phyloP scores from a whole-genome alignment of 2,329 filamentous ascomycete genomes.

The Diplodia seriata region DNA sequence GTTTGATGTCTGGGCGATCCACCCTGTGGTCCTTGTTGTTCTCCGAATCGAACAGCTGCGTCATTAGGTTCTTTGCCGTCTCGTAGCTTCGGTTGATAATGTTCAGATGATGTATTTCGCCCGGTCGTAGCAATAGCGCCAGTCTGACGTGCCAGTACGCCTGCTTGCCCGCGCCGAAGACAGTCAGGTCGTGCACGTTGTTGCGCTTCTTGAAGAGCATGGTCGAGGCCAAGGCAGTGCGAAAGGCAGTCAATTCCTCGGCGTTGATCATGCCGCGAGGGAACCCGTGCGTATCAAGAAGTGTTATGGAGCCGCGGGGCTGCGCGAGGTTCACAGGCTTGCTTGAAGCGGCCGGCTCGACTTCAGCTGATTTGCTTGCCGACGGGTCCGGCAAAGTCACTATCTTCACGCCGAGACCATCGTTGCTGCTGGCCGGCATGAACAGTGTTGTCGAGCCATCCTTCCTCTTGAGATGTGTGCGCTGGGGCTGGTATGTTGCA shows the following conservation, averaged over 20 bases:
- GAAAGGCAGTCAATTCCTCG: slow-evolving; percentile 72
- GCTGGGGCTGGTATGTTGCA: slow-evolving; percentile 66
- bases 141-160: slow-evolving; percentile 95
- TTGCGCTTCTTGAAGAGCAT: slow-evolving; percentile 69
- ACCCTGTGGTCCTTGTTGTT: slow-evolving; percentile 37
- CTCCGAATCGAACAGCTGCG: slow-evolving; percentile 60
- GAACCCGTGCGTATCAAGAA: slow-evolving; percentile 64
- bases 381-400: slow-evolving; percentile 53
- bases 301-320: slow-evolving; percentile 64
- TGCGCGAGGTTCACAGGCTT: slow-evolving; percentile 47
- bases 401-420: slow-evolving; percentile 69
- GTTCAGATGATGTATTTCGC: slow-evolving; percentile 78
- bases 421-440: slow-evolving; percentile 69
- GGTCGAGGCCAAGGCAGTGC: slow-evolving; percentile 69
- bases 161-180: slow-evolving; percentile 89
- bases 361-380: slow-evolving; percentile 1
- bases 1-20: slow-evolving; percentile 65
- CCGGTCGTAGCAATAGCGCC: slow-evolving; percentile 72
- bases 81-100: slow-evolving; percentile 80
- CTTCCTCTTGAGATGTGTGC: slow-evolving; percentile 65
- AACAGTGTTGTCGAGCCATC: slow-evolving; percentile 70
- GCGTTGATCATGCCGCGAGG: slow-evolving; percentile 70
- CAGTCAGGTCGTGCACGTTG: slow-evolving; percentile 75
- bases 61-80: slow-evolving; percentile 60
- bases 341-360: slow-evolving; percentile 24